Evolutionary conservation across 129 eudicot species (phyloP).

Genomic region (Flaveria sonorensis): DNA sequence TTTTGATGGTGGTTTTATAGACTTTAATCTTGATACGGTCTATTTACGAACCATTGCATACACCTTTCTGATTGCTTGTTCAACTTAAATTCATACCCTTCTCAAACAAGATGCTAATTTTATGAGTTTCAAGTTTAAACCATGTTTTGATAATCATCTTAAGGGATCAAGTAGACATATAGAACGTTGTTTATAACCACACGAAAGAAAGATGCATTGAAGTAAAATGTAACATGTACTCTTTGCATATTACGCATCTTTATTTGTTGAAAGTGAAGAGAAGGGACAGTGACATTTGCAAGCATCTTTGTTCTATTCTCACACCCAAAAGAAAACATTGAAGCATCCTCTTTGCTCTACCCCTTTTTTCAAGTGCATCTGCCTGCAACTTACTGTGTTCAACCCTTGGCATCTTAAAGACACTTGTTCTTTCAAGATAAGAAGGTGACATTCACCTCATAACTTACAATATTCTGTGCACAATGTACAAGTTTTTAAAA

Average conservation of each 20-base stretch:
- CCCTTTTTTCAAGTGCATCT: conserved; percentile 38
- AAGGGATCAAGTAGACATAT: background rate
- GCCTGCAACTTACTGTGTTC: conserved; percentile 31
- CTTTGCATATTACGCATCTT: conserved; percentile 32
- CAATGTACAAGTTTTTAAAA: conserved; percentile 4
- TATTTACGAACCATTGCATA: background rate
- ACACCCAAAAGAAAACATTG: conserved; percentile 36
- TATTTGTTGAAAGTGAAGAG: conserved; percentile 26
- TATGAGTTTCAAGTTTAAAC: background rate
- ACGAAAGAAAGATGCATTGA: conserved; percentile 2
- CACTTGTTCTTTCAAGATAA: conserved; percentile 32
- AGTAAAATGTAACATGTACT: conserved; percentile 21
- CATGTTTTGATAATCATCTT: background rate
- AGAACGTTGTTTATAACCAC: background rate
- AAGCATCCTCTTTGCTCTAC: conserved; percentile 40
- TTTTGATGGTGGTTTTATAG: no score
- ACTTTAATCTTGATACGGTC: background rate
- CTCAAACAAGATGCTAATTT: background rate
- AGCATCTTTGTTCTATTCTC: conserved; percentile 41
- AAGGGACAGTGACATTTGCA: conserved; percentile 28
- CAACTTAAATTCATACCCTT: background rate
- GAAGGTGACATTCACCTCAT: conserved; percentile 13
- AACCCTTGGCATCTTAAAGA: conserved; percentile 29
- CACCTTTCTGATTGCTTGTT: background rate
- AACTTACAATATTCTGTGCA: conserved; percentile 2